Evolutionary conservation across 2,329 filamentous ascomycete species (phyloP), one percentile per base, ranked within the genome.

Genomic region (Thelonectria discophora): DNA sequence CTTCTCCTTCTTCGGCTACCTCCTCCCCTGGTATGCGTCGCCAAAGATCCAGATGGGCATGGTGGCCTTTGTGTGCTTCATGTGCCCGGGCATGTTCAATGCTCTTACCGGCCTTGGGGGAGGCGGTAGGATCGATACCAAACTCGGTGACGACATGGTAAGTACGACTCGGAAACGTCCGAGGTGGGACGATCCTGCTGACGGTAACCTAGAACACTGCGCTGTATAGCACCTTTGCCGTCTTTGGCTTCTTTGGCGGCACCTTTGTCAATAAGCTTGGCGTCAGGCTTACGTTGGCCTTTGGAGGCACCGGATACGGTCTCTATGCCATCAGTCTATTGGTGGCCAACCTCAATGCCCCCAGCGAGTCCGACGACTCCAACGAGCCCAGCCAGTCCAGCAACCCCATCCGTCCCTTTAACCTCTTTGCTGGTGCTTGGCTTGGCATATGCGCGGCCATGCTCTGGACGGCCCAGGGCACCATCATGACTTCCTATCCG

Each of bases 401-500:
- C 88, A n/a, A 81, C n/a, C 63, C 81, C 39, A 69, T 74, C 13
- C 52, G 63, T 1, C 71, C 63, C 51, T 74, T 74, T 59, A 73
- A 74, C 60, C 86, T 91, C 68, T 93, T 94, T 69, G 87, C 91
- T 3, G 92, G 92, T 66, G 88, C 88, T 13, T 85, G 92, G 68
- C 86, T 94, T 46, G 92, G 92, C 76, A 79, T 92, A 62, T 94
- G 91, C 73, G 92, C 92, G 50, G 91, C 89, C 72, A 81, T 94
- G 48, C 82, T 95, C 27, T 95, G 92, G 92, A 90, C 89, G 18
- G 92, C 90, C 0, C 91, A 94, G 77, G 91, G 92, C 59, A 88
- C 90, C 60, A 92, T 94, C 73, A 94, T 94, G 90, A 94, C 97
- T 86, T 88, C 91, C 37, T 97, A 97, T 75, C 93, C 93, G 0